phyloP scores from a whole-genome alignment of 2,329 filamentous ascomycete genomes.

The Cytospora piceicola region DNA sequence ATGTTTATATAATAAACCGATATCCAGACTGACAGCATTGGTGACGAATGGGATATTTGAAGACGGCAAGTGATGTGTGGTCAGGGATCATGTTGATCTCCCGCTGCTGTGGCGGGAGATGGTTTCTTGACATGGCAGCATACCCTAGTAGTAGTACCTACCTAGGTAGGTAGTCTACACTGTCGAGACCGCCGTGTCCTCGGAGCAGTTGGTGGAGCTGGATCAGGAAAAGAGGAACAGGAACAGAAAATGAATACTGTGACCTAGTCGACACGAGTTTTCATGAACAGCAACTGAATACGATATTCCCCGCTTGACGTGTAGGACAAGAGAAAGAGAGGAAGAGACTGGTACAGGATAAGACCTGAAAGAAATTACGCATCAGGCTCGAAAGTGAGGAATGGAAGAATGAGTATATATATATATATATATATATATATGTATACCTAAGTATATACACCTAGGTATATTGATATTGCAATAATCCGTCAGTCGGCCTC shows the following conservation, averaged over 20 bases:
- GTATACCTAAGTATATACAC: no score
- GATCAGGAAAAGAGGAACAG: background rate
- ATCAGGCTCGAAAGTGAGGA: background rate
- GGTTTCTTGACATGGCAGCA: background rate
- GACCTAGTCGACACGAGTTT: no score
- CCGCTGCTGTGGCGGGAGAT: background rate
- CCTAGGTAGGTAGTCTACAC: background rate
- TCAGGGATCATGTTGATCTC: conserved; percentile 3
- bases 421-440: no score
- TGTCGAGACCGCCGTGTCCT: background rate
- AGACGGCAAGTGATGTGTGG: background rate
- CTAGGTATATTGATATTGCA: no score
- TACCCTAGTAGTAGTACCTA: no score
- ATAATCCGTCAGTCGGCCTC: no score
- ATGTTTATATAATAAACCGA: background rate
- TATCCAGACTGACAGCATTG: background rate
- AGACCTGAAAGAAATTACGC: background rate
- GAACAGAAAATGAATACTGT: background rate
- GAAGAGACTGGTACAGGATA: background rate
- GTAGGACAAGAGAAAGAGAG: background rate
- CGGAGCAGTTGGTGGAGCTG: background rate
- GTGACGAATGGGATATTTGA: background rate
- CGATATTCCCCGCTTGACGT: background rate
- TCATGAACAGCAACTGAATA: background rate
- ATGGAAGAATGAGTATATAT: background rate